Percentiles rank a stretch among this genome's conserved stretches.
Conservation (phyloP, 768 basidiomycete genomes). For the Trametes sanguinea region DNA sequence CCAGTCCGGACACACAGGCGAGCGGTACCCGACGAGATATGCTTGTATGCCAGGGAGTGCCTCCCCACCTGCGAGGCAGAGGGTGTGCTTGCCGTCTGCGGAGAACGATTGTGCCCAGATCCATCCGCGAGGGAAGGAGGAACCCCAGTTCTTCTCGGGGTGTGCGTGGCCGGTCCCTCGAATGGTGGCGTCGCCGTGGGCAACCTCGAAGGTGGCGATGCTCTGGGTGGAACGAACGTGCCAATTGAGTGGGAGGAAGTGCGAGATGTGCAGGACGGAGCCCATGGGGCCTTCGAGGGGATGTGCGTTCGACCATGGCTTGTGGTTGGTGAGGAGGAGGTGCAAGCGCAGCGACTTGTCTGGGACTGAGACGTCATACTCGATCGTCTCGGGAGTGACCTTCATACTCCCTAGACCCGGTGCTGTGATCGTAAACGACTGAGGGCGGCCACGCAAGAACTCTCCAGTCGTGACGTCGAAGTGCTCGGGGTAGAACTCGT, state of each 20-base stretch:
- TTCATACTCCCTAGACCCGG: constrained; percentile 25
- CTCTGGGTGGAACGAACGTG: constrained; percentile 29
- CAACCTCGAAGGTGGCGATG: constrained; percentile 17
- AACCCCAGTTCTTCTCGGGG: constrained; percentile 34
- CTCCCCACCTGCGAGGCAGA: constrained; percentile 28
- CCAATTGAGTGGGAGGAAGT: constrained; percentile 30
- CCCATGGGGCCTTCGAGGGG: constrained; percentile 29
- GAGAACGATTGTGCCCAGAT: constrained; percentile 29
- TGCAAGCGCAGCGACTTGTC: constrained; percentile 19
- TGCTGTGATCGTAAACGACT: constrained; percentile 23
- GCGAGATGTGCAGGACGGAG: constrained; percentile 20
- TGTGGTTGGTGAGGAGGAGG: constrained; percentile 18
- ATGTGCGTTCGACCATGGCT: constrained; percentile 21
- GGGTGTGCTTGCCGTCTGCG: constrained; percentile 11
- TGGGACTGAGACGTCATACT: constrained; percentile 20
- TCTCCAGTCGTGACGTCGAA: constrained; percentile 7
- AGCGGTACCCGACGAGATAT: constrained; percentile 32
- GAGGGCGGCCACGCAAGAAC: background rate
- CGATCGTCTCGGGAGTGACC: constrained; percentile 14
- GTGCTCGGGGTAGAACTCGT: constrained; percentile 28
- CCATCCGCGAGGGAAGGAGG: constrained; percentile 30
- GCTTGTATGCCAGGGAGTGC: constrained; percentile 28
- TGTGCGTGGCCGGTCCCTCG: constrained; percentile 21
- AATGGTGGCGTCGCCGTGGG: background rate
- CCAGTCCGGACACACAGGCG: constrained; percentile 19